Percentiles rank a stretch among this genome's conserved stretches.
Evolutionary conservation across 108 stramenopile species (phyloP).

Genomic region (Cylindrotheca closterium): DNA sequence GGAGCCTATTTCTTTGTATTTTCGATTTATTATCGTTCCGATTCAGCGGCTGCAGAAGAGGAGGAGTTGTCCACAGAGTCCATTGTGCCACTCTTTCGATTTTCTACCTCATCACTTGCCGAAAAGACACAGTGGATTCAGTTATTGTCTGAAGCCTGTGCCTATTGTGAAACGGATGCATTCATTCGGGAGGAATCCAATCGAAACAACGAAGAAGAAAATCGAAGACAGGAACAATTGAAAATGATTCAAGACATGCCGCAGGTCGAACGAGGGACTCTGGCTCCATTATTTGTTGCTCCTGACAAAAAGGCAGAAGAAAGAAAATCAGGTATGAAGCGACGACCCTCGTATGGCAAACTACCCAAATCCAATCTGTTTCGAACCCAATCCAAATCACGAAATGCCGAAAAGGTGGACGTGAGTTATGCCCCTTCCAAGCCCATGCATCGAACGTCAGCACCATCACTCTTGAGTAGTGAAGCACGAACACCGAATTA

Average conservation of each 20-base stretch:
- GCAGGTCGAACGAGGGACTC: conserved; percentile 37
- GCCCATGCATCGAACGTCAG: conserved; percentile 68
- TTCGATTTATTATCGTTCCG: conserved; percentile 60
- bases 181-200: conserved; percentile 41
- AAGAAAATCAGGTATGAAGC: neutral
- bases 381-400: conserved; percentile 39
- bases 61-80: conserved; percentile 37
- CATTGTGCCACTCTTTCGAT: conserved; percentile 74
- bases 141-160: conserved; percentile 66
- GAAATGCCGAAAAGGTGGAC: conserved; percentile 41
- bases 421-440: conserved; percentile 64
- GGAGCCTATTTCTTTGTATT: conserved; percentile 83
- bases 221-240: conserved; percentile 28
- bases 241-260: conserved; percentile 41
- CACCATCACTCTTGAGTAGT: conserved; percentile 56
- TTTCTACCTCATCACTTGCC: conserved; percentile 66
- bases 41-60: conserved; percentile 25
- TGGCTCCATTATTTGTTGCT: conserved; percentile 55
- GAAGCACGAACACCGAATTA: conserved; percentile 73
- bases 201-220: conserved; percentile 28
- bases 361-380: conserved; percentile 37
- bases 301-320: conserved; percentile 2
- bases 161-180: conserved; percentile 70
- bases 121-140: conserved; percentile 79
- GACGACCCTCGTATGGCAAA: conserved; percentile 41